Percentiles rank a stretch among this genome's conserved stretches.
Evolutionary conservation across 176 grass and related monocot genomes (phyloP).

Genomic region (Themeda triandra): DNA sequence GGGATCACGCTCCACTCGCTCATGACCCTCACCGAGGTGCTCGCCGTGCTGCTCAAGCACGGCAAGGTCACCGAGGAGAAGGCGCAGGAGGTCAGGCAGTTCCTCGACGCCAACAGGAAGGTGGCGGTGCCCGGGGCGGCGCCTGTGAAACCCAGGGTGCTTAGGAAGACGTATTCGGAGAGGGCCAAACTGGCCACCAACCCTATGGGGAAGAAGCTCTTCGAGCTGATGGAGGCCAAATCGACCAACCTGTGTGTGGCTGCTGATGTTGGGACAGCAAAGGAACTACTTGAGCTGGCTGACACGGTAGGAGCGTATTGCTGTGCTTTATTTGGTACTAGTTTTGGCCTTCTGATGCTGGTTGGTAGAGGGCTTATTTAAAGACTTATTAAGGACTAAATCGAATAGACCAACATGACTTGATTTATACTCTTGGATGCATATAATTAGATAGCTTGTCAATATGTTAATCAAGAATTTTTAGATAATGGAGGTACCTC

Average conservation of each 20-base stretch:
- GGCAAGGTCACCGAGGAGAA: conserved; percentile 71
- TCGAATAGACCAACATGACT: neutral
- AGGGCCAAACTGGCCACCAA: conserved; percentile 60
- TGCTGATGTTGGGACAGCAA: conserved; percentile 85
- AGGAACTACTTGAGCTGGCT: conserved; percentile 75
- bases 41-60: conserved; percentile 53
- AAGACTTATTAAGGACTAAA: neutral
- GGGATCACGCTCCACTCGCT: conserved; percentile 77
- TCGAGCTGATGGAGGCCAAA: conserved; percentile 87
- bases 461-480: neutral
- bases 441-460: neutral
- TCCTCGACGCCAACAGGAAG: conserved; percentile 78
- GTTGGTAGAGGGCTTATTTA: neutral
- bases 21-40: conserved; percentile 73
- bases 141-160: neutral
- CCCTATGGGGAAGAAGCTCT: conserved; percentile 73
- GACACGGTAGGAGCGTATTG: conserved; percentile 52
- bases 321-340: neutral
- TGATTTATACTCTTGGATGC: neutral
- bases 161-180: conserved; percentile 47
- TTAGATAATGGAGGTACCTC: neutral
- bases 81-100: conserved; percentile 69
- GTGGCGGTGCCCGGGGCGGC: conserved; percentile 53
- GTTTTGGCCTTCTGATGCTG: neutral
- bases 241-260: conserved; percentile 86